Percentiles rank a stretch among this genome's conserved stretches.
These are phyloP conservation scores for Monilinia aucupariae DNA, from an alignment of 2,329 filamentous ascomycete genomes.

Conservation along the genomic window DNA sequence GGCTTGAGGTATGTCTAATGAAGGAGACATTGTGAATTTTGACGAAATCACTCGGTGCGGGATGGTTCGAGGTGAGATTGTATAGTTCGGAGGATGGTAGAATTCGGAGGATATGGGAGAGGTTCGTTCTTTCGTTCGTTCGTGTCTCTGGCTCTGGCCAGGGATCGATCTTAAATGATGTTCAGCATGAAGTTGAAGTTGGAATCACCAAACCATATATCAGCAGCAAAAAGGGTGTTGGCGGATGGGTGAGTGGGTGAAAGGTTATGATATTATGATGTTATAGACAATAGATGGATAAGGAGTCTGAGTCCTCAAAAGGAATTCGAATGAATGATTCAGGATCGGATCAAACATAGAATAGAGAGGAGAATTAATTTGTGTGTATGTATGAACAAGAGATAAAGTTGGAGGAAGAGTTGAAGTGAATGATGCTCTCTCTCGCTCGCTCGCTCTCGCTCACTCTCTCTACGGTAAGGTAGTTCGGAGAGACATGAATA, in stretches of 20 bases:
- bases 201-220: slow-evolving; percentile 12
- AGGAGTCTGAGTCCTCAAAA: neutral
- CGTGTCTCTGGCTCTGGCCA: slow-evolving; percentile 12
- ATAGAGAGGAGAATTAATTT: neutral
- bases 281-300: neutral
- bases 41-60: neutral
- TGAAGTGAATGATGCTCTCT: neutral
- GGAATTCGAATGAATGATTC: slow-evolving; percentile 2
- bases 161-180: slow-evolving; percentile 6
- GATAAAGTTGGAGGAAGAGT: slow-evolving; percentile 13
- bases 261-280: neutral
- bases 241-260: neutral
- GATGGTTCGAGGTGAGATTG: neutral
- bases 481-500: slow-evolving; percentile 10
- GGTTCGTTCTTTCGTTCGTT: neutral
- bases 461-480: neutral
- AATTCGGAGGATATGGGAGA: neutral
- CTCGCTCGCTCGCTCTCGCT: neutral
- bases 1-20: slow-evolving; percentile 12
- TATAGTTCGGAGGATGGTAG: neutral
- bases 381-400: slow-evolving; percentile 6
- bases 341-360: neutral
- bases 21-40: slow-evolving; percentile 10
- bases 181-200: slow-evolving; percentile 18
- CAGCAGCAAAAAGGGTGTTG: neutral